Evolutionary conservation across 176 grass and related monocot species (phyloP), one percentile per base, ranked within the genome.

Genomic region (Rhynchospora tenuis): DNA sequence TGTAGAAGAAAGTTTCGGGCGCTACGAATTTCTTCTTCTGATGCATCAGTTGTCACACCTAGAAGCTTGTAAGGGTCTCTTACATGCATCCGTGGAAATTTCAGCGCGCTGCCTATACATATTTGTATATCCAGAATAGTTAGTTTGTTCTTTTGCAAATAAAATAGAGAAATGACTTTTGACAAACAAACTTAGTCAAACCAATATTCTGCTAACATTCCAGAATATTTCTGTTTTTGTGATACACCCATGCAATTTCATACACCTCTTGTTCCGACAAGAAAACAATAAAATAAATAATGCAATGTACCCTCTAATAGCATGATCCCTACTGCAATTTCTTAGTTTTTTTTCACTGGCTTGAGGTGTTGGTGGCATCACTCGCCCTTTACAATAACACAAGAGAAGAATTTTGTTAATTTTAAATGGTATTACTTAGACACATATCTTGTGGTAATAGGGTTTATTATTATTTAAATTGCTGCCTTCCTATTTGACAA

Each of bases 11-110:
- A 99, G 82, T 94, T 93, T 33, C 91, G 88, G 0, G 93, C 97
- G 44, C 88, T 64, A 45, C 87, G 82, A 55, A 99, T 95, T 83
- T 99, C 97, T 92, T 99, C 97, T 87, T 96, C 97, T 73, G 93
- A 90, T 9, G 91, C 93, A 64, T 92, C 91, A 59, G 59, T 83
- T 45, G 87, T 86, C 64, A 99, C 59, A 33, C 97, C 91, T 83
- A 99, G 88, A 86, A 92, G 91, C 78, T 92, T 90, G 81, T 99
- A 98, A 65, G 93, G 93, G 84, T 96, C 91, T 64, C 91, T 63
- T 8, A 93, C 59, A 58, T 72, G 82, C 83, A 87, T 87, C 64
- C 97, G 90, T 78, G 91, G 89, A 78, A 99, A 94, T 65, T 90
- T 89, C 12, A 89, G 78, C 72, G 90, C 54, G 77, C 89, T 89